A percentile compares a stretch with the other conserved stretches of the same genome.
Evolutionary conservation across 345 rosid species (phyloP).

Genomic region (Psidium guajava): DNA sequence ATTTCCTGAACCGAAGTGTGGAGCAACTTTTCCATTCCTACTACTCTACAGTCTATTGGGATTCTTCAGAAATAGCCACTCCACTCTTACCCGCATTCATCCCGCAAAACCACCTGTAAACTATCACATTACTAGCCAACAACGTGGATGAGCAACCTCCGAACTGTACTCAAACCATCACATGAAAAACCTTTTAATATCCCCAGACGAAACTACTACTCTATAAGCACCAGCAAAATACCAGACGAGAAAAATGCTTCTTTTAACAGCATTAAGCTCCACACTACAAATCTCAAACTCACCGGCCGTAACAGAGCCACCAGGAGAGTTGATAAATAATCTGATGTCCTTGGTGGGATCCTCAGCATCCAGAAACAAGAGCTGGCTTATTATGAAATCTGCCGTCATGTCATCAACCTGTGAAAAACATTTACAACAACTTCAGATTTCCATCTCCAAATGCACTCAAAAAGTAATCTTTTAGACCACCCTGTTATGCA

Average conservation of each 20-base stretch:
- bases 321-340: constrained; percentile 74
- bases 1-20: not conserved
- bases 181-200: not conserved
- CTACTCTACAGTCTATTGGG: not conserved
- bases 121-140: not conserved
- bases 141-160: not conserved
- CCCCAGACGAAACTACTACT: not conserved
- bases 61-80: not conserved
- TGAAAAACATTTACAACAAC: not conserved
- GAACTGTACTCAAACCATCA: not conserved
- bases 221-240: not conserved
- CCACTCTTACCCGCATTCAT: not conserved
- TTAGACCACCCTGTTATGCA: not conserved
- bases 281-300: not conserved
- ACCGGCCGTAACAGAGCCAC: constrained; percentile 95
- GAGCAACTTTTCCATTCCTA: not conserved
- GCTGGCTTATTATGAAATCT: constrained; percentile 83
- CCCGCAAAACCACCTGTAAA: not conserved
- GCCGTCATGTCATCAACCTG: constrained; percentile 88
- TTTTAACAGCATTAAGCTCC: not conserved
- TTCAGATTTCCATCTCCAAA: not conserved
- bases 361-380: constrained; percentile 79
- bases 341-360: constrained; percentile 71
- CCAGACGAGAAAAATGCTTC: not conserved
- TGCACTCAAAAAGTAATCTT: not conserved